Percentiles rank a stretch among this genome's conserved stretches.
Conservation (phyloP, 2,329 filamentous ascomycete genomes). For the Aaosphaeria arxii region DNA sequence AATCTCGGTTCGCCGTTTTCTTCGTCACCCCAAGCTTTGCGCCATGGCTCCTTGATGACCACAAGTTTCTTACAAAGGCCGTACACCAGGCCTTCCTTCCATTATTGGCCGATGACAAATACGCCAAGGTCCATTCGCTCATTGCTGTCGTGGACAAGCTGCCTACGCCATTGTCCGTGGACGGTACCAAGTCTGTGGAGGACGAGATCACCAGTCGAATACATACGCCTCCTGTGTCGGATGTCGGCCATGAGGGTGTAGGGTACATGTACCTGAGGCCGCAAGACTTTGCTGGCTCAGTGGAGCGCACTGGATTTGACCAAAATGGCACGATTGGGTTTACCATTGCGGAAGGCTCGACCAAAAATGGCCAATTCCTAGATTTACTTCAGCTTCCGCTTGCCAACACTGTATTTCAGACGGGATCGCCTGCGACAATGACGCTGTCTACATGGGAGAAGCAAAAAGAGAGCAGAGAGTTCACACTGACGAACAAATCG, state of each 20-base stretch:
- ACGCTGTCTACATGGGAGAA: conserved; percentile 20
- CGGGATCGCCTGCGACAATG: conserved; percentile 48
- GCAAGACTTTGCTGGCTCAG: conserved; percentile 4
- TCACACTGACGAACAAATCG: conserved; percentile 9
- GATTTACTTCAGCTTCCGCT: conserved; percentile 57
- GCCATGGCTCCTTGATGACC: conserved; percentile 24
- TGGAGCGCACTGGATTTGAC: conserved; percentile 1
- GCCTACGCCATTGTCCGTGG: conserved; percentile 14
- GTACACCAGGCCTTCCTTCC: conserved; percentile 16
- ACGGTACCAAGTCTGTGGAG: background rate
- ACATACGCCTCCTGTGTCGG: background rate
- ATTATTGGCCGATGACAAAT: background rate
- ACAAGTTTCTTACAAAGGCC: conserved; percentile 23
- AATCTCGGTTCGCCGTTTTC: conserved; percentile 22
- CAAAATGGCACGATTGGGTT: conserved; percentile 27
- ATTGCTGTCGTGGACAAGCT: conserved; percentile 38
- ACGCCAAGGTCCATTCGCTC: conserved; percentile 15
- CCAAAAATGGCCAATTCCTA: conserved; percentile 1
- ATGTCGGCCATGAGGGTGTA: conserved; percentile 23
- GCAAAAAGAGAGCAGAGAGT: conserved; percentile 9
- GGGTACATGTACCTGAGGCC: conserved; percentile 22
- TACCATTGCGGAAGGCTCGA: conserved; percentile 7
- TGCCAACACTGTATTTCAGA: conserved; percentile 76
- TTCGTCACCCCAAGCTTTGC: conserved; percentile 33
- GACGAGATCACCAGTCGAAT: no score